Conservation (phyloP, 192 early-diverging fungal species). For the Backusella macrospora region DNA sequence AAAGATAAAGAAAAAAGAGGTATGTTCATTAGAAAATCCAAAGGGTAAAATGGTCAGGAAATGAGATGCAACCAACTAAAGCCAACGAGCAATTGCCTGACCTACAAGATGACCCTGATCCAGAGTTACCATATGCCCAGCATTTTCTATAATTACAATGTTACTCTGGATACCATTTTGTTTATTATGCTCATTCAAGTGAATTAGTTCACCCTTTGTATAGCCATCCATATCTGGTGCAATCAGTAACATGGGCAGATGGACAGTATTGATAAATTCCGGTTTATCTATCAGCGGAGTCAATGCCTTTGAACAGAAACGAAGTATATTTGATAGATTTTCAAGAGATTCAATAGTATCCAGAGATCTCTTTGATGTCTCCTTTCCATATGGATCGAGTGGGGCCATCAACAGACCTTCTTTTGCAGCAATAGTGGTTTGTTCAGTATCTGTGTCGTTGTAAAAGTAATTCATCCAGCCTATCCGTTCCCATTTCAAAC, state of each 20-base stretch:
- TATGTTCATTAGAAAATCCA: too few relatives aligned
- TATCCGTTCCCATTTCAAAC: not conserved
- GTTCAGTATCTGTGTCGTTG: not conserved
- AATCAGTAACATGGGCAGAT: not conserved
- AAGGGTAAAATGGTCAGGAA: not conserved
- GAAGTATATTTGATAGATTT: not conserved
- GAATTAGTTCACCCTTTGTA: not conserved
- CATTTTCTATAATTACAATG: not conserved
- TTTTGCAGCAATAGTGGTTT: not conserved
- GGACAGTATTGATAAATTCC: not conserved
- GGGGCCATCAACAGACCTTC: not conserved
- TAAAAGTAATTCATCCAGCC: conserved; percentile 16
- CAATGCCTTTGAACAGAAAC: not conserved
- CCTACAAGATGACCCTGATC: conserved; percentile 9
- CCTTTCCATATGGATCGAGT: not conserved
- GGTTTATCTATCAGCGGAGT: not conserved
- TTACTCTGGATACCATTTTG: not conserved
- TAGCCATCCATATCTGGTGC: not conserved
- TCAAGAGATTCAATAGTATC: not conserved
- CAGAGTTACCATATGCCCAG: conserved; percentile 16
- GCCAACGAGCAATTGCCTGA: not conserved
- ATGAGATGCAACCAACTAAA: not conserved
- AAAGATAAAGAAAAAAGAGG: too few relatives aligned
- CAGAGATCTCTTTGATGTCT: not conserved
- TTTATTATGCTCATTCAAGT: not conserved